Evolutionary conservation across 805 yeast species (phyloP).

Genomic region (Candida qinlingensis): DNA sequence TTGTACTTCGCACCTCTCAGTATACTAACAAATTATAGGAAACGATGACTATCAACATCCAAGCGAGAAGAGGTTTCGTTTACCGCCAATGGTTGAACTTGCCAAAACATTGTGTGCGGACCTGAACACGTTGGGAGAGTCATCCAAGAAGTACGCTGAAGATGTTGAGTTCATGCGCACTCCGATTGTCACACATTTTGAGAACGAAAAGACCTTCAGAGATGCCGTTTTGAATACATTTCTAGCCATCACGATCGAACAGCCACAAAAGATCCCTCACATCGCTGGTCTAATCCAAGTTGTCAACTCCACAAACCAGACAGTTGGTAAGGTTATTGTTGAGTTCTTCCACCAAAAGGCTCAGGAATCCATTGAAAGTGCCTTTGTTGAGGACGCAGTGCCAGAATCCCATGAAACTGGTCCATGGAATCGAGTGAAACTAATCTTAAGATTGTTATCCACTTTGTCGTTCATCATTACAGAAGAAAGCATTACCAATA

Average conservation of each 20-base stretch:
- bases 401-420: conserved; percentile 41
- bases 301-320: conserved; percentile 56
- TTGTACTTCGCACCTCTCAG: too few species aligned
- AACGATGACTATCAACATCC: conserved; percentile 22
- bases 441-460: conserved; percentile 64
- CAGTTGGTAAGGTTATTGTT: conserved; percentile 63
- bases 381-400: conserved; percentile 22
- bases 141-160: conserved; percentile 41
- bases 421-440: conserved; percentile 65
- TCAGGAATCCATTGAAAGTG: conserved; percentile 45
- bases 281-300: conserved; percentile 62
- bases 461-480: conserved; percentile 57
- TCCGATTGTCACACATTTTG: conserved; percentile 62
- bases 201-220: conserved; percentile 54
- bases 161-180: conserved; percentile 62
- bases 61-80: conserved; percentile 22
- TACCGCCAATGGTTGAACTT: conserved; percentile 42
- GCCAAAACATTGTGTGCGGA: conserved; percentile 45
- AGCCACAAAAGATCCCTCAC: conserved; percentile 84
- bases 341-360: conserved; percentile 64
- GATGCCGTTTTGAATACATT: conserved; percentile 56
- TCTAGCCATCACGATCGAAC: conserved; percentile 70
- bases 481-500: conserved; percentile 40
- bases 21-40: conserved; percentile 8
- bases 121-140: conserved; percentile 57